Evolutionary conservation across 2,329 filamentous ascomycete species (phyloP), one percentile per base, ranked within the genome.

Genomic region (Coniella vitis): DNA sequence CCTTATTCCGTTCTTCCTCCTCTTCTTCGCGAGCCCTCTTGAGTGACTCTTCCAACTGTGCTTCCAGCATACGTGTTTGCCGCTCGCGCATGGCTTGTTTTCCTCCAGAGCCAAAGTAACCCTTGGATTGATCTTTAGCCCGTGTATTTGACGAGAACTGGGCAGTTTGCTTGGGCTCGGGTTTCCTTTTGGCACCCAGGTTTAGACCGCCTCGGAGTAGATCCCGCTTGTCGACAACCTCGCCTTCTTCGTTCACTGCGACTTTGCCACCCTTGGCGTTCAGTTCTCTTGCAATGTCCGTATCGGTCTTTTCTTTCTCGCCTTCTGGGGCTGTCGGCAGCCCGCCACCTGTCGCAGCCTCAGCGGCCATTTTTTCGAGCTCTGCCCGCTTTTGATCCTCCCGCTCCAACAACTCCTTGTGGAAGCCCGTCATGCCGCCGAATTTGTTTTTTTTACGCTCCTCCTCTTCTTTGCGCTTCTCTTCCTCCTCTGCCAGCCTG

Each of bases 171-270:
- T 61, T 58, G 41, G 62, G 56, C 14, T 64, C 68, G 9, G 62
- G 59, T 62, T 81, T 81, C 57, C 83, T 82, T 62, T 79, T 84
- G 0, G 76, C 70, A 43, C 76, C 75, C 16, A 93, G 68, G 58
- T 94, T 94, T 45, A 94, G 73, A 21, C 87, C 87, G 7, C 86
- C 84, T 40, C 71, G 76, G 7, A 94, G 75, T 8, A 93, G 71
- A 63, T 93, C 83, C n/a, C 87, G 75, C 70, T 90, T 91, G 63
- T 94, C 87, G 21, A 88, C 84, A 2, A 93, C 83, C 61, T 90
- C 81, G 0, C 87, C 87, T 35, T 93, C 87, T 53, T 93, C 87
- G 59, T 91, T 91, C 58, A 91, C 67, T 7, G 81, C 76, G 35
- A 93, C 76, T 3, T 72, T 69, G 0, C 69, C 81, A 54, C 70